Conservation (phyloP, 805 yeast species). For the Pichia paraexigua region DNA sequence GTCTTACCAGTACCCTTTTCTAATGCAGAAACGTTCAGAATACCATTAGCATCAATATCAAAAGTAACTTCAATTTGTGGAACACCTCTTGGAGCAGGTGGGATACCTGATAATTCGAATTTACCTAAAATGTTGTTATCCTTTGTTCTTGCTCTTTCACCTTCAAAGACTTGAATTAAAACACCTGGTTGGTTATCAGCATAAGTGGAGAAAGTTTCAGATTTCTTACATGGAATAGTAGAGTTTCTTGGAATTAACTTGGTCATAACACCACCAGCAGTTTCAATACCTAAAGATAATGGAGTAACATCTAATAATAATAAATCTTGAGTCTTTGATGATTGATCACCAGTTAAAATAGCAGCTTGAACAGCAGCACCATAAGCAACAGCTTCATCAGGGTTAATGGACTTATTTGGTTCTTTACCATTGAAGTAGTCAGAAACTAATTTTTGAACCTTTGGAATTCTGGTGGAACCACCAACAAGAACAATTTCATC, state of each 20-base stretch:
- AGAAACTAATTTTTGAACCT: constrained; percentile 88
- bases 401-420: constrained; percentile 93
- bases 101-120: constrained; percentile 63
- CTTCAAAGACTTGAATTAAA: constrained; percentile 71
- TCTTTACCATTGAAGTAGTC: constrained; percentile 97
- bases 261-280: constrained; percentile 77
- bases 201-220: constrained; percentile 71
- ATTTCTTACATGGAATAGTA: constrained; percentile 67
- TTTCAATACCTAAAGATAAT: constrained; percentile 73
- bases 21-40: constrained; percentile 49
- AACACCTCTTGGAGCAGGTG: constrained; percentile 69
- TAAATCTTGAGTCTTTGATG: constrained; percentile 93
- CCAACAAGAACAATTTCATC: constrained; percentile 94
- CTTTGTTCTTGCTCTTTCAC: constrained; percentile 70
- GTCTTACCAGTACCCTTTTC: constrained; percentile 48
- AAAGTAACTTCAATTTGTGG: constrained; percentile 74
- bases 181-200: constrained; percentile 84
- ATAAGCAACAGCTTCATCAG: constrained; percentile 98
- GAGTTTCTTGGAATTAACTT: constrained; percentile 73
- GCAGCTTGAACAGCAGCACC: constrained; percentile 99
- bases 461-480: constrained; percentile 98
- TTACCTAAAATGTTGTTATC: constrained; percentile 74
- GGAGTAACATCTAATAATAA: constrained; percentile 96
- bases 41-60: constrained; percentile 78
- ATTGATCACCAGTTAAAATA: constrained; percentile 90